Evolutionary conservation across 768 basidiomycete species (phyloP).

Genomic region (Termitomyces sp.): DNA sequence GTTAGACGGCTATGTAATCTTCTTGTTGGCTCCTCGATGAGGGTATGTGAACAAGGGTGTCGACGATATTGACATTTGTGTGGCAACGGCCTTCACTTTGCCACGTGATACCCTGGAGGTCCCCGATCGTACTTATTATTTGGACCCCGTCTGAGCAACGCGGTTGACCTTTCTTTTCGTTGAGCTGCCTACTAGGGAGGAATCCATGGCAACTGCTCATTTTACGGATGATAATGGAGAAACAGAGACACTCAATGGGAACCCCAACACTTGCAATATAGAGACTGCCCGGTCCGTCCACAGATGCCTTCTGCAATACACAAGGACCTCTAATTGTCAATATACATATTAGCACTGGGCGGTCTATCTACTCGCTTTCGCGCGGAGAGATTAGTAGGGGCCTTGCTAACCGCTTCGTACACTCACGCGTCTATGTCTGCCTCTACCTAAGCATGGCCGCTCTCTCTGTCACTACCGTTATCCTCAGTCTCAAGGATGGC

Average conservation of each 20-base stretch:
- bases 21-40: neutral
- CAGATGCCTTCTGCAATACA: neutral
- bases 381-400: constrained; percentile 79
- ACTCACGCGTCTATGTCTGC: constrained; percentile 81
- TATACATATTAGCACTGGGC: constrained; percentile 46
- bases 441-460: constrained; percentile 88
- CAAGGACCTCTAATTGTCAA: constrained; percentile 9
- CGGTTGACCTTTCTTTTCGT: neutral
- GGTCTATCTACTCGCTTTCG: constrained; percentile 82
- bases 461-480: constrained; percentile 80
- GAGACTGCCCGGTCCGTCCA: constrained; percentile 14
- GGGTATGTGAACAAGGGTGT: neutral
- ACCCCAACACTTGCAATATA: constrained; percentile 17
- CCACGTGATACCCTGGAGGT: neutral
- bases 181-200: neutral
- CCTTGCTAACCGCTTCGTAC: constrained; percentile 85
- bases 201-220: constrained; percentile 9
- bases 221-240: constrained; percentile 20
- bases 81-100: neutral
- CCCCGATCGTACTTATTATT: neutral
- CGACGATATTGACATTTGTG: neutral
- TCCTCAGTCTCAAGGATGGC: constrained; percentile 74
- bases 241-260: constrained; percentile 28
- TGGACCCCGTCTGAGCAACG: neutral
- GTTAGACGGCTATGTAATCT: neutral